phyloP scores from a whole-genome alignment of 805 yeast species.

The Yarrowia divulgata region DNA sequence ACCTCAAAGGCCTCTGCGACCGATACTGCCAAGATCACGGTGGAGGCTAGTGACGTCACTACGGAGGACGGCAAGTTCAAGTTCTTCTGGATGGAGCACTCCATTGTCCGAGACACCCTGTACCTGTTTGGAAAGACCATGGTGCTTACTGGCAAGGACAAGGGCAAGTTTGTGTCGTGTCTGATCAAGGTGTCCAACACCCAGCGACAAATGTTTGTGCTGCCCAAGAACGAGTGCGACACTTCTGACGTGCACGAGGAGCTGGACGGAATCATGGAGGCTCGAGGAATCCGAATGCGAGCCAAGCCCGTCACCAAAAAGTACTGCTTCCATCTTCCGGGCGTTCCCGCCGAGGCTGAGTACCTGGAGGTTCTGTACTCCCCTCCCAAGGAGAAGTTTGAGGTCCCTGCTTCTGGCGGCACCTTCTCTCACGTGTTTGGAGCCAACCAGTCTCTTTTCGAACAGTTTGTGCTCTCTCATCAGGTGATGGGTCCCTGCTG shows the following conservation, averaged over 20 bases:
- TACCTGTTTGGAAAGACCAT: conserved; percentile 75
- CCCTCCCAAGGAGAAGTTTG: conserved; percentile 63
- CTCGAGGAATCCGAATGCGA: conserved; percentile 68
- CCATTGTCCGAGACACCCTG: conserved; percentile 74
- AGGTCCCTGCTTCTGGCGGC: conserved; percentile 58
- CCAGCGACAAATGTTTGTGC: conserved; percentile 73
- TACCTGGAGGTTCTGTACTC: conserved; percentile 68
- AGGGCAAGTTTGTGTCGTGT: conserved; percentile 66
- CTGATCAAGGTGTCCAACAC: conserved; percentile 77
- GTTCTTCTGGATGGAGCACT: conserved; percentile 90
- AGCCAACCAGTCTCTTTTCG: conserved; percentile 73
- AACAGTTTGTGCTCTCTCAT: conserved; percentile 80
- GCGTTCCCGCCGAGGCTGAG: conserved; percentile 78
- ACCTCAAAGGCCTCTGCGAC: not conserved
- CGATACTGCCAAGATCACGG: not conserved
- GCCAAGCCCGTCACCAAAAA: conserved; percentile 76
- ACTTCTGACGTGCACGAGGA: conserved; percentile 80
- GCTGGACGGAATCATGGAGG: conserved; percentile 67
- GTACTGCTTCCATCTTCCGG: conserved; percentile 87
- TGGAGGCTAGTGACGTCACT: not conserved
- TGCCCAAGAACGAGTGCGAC: conserved; percentile 61
- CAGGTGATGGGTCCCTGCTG: conserved; percentile 98
- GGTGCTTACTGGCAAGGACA: conserved; percentile 61
- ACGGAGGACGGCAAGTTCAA: conserved; percentile 52
- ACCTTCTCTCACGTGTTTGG: conserved; percentile 86